Evolutionary conservation across 306 rosid genomes (phyloP).

Genomic region (Pachyrhizus erosus): DNA sequence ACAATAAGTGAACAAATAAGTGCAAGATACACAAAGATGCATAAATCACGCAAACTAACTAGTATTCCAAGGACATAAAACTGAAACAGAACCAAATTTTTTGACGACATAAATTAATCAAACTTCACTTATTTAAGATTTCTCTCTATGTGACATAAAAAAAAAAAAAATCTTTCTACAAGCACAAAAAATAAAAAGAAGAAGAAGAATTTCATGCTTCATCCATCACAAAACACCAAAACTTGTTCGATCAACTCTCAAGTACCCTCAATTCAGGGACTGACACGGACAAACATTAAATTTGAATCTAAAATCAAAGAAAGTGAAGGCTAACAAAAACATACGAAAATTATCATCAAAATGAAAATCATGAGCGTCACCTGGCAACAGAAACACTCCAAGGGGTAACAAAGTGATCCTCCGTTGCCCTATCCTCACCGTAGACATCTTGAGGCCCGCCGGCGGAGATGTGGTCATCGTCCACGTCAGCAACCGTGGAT

Average conservation of each 20-base stretch:
- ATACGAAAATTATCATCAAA: background rate
- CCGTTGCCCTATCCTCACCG: slow-evolving; percentile 84
- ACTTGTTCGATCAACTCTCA: slow-evolving; percentile 2
- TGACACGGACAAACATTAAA: background rate
- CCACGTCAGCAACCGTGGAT: slow-evolving; percentile 55
- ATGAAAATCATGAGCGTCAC: slow-evolving; percentile 49
- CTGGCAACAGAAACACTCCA: slow-evolving; percentile 94
- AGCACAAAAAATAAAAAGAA: background rate
- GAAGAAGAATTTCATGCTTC: background rate
- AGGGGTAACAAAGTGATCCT: slow-evolving; percentile 89
- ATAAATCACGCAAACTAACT: background rate
- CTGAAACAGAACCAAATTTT: background rate
- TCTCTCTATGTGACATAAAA: background rate
- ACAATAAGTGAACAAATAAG: background rate
- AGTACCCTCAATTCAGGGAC: background rate
- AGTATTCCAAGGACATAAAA: slow-evolving; percentile 16
- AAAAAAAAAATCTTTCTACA: no score
- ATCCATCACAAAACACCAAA: background rate
- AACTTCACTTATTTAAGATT: slow-evolving; percentile 21
- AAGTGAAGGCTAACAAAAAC: background rate
- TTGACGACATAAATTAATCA: background rate
- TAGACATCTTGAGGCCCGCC: slow-evolving; percentile 81
- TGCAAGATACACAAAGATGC: slow-evolving; percentile 18
- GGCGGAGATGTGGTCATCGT: slow-evolving; percentile 53
- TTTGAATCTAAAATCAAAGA: slow-evolving; percentile 16